Evolutionary conservation across 306 rosid species (phyloP).

Genomic region (Lagenaria siceraria): DNA sequence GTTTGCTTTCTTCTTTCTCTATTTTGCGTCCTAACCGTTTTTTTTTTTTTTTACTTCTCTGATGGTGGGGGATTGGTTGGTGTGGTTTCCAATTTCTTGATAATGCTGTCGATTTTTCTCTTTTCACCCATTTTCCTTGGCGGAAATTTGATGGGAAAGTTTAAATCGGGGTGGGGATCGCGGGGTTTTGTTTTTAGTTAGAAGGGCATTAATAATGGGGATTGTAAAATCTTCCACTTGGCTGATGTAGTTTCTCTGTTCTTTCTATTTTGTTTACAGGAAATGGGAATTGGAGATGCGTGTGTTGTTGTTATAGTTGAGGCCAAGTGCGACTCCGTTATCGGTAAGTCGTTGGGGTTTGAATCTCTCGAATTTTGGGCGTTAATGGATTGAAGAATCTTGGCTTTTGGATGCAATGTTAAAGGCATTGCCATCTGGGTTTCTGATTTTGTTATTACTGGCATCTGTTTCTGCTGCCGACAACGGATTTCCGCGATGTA

Average conservation of each 20-base stretch:
- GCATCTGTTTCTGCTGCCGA: constrained; percentile 45
- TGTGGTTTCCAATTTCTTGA: constrained; percentile 22
- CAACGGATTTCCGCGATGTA: constrained; percentile 62
- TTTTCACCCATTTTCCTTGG: constrained; percentile 14
- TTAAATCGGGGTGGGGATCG: background rate
- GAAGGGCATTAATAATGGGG: background rate
- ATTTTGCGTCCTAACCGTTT: background rate
- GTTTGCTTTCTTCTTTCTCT: constrained; percentile 25
- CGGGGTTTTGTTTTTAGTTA: background rate
- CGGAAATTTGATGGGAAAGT: background rate
- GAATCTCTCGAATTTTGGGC: constrained; percentile 17
- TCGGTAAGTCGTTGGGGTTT: constrained; percentile 1
- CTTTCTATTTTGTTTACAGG: constrained; percentile 33
- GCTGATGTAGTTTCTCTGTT: background rate
- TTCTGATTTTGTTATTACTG: constrained; percentile 43
- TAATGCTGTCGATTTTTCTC: constrained; percentile 16
- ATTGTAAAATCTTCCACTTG: background rate
- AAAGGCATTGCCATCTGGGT: constrained; percentile 57
- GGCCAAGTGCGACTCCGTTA: constrained; percentile 4
- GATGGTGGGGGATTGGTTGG: constrained; percentile 21
- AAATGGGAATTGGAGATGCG: constrained; percentile 23
- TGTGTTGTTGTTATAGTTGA: constrained; percentile 12
- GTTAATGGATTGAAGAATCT: constrained; percentile 59
- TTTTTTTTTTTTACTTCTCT: background rate
- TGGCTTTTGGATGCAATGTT: constrained; percentile 62